A percentile compares a stretch with the other conserved stretches of the same genome.
phyloP scores from a whole-genome alignment of 805 yeast genomes.

The Metschnikowia reukaufii region DNA sequence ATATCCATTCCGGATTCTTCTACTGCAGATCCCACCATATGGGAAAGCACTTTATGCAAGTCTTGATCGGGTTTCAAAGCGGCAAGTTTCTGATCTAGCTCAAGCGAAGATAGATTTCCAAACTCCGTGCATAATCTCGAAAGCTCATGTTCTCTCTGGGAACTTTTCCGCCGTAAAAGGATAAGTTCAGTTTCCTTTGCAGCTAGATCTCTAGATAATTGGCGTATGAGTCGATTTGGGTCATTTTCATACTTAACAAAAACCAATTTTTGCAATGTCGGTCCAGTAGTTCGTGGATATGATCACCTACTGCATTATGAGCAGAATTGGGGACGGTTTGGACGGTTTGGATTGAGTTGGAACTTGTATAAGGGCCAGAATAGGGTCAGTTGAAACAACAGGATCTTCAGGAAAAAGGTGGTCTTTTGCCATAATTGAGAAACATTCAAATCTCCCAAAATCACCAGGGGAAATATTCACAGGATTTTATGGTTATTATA shows the following conservation, averaged over 20 bases:
- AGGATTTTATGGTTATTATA: background rate
- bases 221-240: slow-evolving; percentile 39
- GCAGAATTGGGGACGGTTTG: background rate
- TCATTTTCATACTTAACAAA: slow-evolving; percentile 27
- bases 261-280: slow-evolving; percentile 24
- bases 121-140: slow-evolving; percentile 33
- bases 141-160: slow-evolving; percentile 35
- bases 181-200: slow-evolving; percentile 47
- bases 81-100: slow-evolving; percentile 28
- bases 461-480: too few relatives aligned
- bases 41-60: slow-evolving; percentile 24
- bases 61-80: background rate
- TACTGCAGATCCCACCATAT: slow-evolving; percentile 30
- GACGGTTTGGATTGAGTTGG: background rate
- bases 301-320: slow-evolving; percentile 15
- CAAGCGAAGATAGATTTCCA: slow-evolving; percentile 36
- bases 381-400: background rate
- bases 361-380: background rate
- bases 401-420: slow-evolving; percentile 4
- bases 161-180: slow-evolving; percentile 33
- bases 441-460: too few relatives aligned
- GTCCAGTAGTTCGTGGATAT: slow-evolving; percentile 24
- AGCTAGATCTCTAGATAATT: slow-evolving; percentile 49
- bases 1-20: background rate
- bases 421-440: slow-evolving; percentile 1